phyloP scores from a whole-genome alignment of 2,329 filamentous ascomycete species.

The Trichophaea hybrida region DNA sequence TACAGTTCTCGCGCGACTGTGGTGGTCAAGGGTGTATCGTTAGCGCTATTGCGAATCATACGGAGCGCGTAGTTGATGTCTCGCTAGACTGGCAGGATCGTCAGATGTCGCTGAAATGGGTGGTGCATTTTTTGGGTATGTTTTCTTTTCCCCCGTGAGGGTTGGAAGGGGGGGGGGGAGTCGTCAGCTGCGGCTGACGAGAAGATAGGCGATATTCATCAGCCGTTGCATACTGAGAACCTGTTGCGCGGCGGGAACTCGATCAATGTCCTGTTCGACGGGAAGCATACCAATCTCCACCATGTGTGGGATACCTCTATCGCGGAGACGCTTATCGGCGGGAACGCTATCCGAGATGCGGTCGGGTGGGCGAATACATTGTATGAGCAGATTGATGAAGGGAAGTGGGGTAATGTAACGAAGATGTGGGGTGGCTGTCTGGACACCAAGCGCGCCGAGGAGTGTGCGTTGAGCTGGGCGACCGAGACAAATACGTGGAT shows the following conservation, averaged over 20 bases:
- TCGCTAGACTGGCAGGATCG: slow-evolving; percentile 25
- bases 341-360: slow-evolving; percentile 37
- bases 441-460: slow-evolving; percentile 40
- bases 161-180: not conserved
- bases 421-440: slow-evolving; percentile 44
- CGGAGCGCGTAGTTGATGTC: not conserved
- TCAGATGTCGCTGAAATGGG: slow-evolving; percentile 49
- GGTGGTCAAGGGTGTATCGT: slow-evolving; percentile 48
- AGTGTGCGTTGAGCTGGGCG: slow-evolving; percentile 50
- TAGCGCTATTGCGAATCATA: slow-evolving; percentile 32
- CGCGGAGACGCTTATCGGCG: slow-evolving; percentile 48
- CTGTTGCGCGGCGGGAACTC: slow-evolving; percentile 52
- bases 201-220: slow-evolving; percentile 50
- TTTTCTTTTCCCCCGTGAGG: not conserved
- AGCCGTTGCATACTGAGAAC: slow-evolving; percentile 52
- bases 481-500: slow-evolving; percentile 48
- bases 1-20: slow-evolving; percentile 48
- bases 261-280: slow-evolving; percentile 49
- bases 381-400: slow-evolving; percentile 39
- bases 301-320: slow-evolving; percentile 61
- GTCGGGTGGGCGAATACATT: slow-evolving; percentile 44
- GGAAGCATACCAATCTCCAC: slow-evolving; percentile 48
- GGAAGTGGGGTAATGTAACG: slow-evolving; percentile 40
- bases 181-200: not conserved
- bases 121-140: slow-evolving; percentile 42